Base-by-base conservation (phyloP, 1,139 yeast genomes). In the Pichia norvegensis region DNA sequence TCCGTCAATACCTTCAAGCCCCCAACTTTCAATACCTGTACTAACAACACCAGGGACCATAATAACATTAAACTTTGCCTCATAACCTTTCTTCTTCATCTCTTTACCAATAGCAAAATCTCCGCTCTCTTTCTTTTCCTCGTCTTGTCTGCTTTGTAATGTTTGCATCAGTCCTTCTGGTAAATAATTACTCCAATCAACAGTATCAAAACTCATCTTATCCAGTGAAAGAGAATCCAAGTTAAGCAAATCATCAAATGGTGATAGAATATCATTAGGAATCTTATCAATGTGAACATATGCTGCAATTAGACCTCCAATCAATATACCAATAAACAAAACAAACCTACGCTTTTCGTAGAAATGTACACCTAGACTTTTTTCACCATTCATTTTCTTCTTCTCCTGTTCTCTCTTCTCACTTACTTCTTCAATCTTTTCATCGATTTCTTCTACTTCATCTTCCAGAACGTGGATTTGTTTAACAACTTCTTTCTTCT, bases 31-130 rank as follows among this genome's bases (percentile, higher is more conserved):
- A 40, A 92, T 72, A 2, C 97, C 97, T 0, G 97, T 90, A 29
- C 96, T 85, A 44, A 87, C 85, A 9, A 92, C 97, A 2, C 98
- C 98, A 0, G 98, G 98, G 22, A 92, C 88, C 80, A 92, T 75
- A 10, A 92, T 78, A 14, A 92, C 95, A 16, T 95, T 95, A 63
- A 78, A 74, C 51, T 83, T 77, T 1, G 79, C 73, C 0, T 71
- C 61, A 42, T 76, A 64, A 39, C 76, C 74, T 29, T 69, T 72
- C 7, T 68, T 62, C 22, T 67, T 67, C 69, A 90, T 67, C 43
- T 83, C 71, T 54, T 73, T 76, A 2, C 98, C 98, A 22, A 88
- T 95, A 1, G 94, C 86, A 66, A 92, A 92, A 50, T 86, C 95
- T 6, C 94, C 80, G 5, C 83, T 72, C 35, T 83, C 83, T 36